phyloP scores from a whole-genome alignment of 2,329 filamentous ascomycete genomes.

The Tolypocladium inflatum region DNA sequence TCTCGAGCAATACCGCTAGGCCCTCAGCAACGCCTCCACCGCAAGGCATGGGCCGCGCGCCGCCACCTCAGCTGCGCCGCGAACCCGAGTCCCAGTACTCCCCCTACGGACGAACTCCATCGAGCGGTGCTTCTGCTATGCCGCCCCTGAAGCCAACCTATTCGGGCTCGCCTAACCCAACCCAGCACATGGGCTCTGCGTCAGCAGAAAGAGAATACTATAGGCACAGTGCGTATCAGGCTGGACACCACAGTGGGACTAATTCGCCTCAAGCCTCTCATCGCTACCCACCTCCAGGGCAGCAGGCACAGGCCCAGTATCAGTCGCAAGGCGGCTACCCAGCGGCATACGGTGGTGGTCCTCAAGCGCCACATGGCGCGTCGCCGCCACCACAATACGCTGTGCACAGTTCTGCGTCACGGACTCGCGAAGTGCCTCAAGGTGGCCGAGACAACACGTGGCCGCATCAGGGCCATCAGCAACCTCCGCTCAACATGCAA shows the following conservation, averaged over 20 bases:
- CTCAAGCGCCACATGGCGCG: conserved; percentile 30
- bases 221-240: conserved; percentile 24
- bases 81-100: conserved; percentile 39
- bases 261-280: conserved; percentile 38
- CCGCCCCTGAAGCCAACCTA: conserved; percentile 45
- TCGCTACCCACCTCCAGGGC: conserved; percentile 34
- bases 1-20: conserved; percentile 27
- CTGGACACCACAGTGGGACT: conserved; percentile 25
- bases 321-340: conserved; percentile 34
- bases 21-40: conserved; percentile 43
- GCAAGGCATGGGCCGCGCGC: conserved; percentile 31
- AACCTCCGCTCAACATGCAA: conserved; percentile 9
- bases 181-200: conserved; percentile 31
- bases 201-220: conserved; percentile 41
- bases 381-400: conserved; percentile 48
- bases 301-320: conserved; percentile 27
- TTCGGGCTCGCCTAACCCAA: conserved; percentile 36
- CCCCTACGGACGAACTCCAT: conserved; percentile 28
- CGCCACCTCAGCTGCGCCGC: conserved; percentile 34
- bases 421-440: conserved; percentile 31
- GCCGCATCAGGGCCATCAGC: conserved; percentile 19
- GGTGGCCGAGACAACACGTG: conserved; percentile 26
- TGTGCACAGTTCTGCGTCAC: conserved; percentile 32
- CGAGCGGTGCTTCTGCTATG: conserved; percentile 34
- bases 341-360: conserved; percentile 25